phyloP scores from a whole-genome alignment of 345 rosid genomes.

The Hibiscus syriacus region DNA sequence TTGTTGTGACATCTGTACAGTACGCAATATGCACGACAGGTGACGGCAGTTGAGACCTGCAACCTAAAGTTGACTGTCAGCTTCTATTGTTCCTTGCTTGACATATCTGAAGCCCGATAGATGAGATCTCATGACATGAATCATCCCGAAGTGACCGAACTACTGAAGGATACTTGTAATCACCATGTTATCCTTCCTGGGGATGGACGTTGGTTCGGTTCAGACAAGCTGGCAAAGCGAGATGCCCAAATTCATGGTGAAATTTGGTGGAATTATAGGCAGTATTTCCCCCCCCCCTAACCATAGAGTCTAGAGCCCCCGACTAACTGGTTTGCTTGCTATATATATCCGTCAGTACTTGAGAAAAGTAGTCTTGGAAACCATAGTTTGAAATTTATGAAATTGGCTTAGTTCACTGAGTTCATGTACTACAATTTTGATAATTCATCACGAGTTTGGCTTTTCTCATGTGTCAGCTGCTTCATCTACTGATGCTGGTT shows the following conservation, averaged over 20 bases:
- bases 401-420: background rate
- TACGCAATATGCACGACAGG: background rate
- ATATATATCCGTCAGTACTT: background rate
- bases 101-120: background rate
- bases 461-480: background rate
- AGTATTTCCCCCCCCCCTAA: background rate
- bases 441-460: background rate
- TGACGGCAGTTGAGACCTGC: background rate
- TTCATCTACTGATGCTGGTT: background rate
- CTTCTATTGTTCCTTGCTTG: background rate
- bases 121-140: background rate
- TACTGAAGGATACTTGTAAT: background rate
- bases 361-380: background rate
- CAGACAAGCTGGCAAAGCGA: background rate
- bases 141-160: background rate
- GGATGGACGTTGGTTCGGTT: background rate
- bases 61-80: constrained; percentile 5
- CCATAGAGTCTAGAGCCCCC: background rate
- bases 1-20: constrained; percentile 9
- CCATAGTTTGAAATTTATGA: background rate
- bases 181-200: background rate
- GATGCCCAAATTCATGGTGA: background rate
- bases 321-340: background rate
- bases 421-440: constrained; percentile 3
- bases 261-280: background rate